These are phyloP conservation scores for Colletotrichum kahawae DNA, from an alignment of 2,329 filamentous ascomycete genomes.

Conservation along the genomic window DNA sequence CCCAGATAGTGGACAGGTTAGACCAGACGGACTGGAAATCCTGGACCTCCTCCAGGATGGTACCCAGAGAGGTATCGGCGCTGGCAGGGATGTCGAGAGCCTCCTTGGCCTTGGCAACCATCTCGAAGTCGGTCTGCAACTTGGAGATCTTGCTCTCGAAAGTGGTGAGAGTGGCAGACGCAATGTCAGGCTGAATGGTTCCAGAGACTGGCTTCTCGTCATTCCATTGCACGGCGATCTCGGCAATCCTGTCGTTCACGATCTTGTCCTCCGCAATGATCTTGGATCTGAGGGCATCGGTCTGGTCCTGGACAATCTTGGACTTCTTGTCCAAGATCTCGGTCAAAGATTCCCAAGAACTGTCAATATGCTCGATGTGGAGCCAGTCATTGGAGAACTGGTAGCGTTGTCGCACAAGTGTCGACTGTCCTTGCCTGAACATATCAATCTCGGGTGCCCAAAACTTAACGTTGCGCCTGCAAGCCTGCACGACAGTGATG, in stretches of 20 bases:
- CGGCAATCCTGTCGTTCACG: conserved; percentile 84
- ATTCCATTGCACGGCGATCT: conserved; percentile 88
- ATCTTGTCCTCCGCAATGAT: conserved; percentile 93
- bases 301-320: conserved; percentile 96
- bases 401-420: conserved; percentile 87
- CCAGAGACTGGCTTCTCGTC: conserved; percentile 97
- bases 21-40: conserved; percentile 99
- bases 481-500: conserved; percentile 96
- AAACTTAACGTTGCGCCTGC: conserved; percentile 88
- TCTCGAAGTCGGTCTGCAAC: conserved; percentile 86
- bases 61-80: conserved; percentile 79
- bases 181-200: conserved; percentile 87
- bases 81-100: conserved; percentile 87
- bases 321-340: conserved; percentile 91
- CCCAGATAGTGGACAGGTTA: conserved; percentile 94
- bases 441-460: conserved; percentile 97
- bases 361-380: conserved; percentile 93
- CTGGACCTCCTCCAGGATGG: conserved; percentile 92
- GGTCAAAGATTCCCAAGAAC: conserved; percentile 92
- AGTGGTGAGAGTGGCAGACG: conserved; percentile 78
- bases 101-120: conserved; percentile 96
- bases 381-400: conserved; percentile 95
- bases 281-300: conserved; percentile 92
- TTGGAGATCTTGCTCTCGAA: conserved; percentile 88
- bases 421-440: conserved; percentile 95